Evolutionary conservation across 176 grass and related monocot genomes (phyloP).

Genomic region (Avena insularis): DNA sequence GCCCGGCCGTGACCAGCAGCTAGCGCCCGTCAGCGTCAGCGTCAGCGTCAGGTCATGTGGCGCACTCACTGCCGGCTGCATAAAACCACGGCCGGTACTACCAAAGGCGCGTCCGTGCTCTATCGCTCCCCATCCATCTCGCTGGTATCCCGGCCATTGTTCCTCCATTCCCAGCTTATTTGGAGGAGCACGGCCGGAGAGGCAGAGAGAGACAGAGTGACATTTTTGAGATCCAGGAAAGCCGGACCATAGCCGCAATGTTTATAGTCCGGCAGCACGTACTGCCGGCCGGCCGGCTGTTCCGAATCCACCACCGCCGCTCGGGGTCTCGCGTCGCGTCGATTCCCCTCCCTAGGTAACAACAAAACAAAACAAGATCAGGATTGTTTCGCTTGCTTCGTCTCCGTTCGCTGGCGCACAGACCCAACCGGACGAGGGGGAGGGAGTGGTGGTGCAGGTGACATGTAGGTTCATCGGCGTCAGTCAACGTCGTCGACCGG

Average conservation of each 20-base stretch:
- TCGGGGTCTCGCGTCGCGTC: background rate
- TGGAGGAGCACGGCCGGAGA: background rate
- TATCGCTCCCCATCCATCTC: background rate
- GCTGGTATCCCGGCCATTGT: background rate
- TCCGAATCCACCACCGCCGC: background rate
- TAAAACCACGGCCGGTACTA: too few species aligned
- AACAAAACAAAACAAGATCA: background rate
- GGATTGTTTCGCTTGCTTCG: too few species aligned
- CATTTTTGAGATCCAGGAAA: background rate
- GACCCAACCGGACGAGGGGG: too few species aligned
- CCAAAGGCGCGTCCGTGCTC: background rate
- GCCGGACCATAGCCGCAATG: background rate
- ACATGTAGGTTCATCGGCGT: background rate
- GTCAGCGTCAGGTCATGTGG: too few species aligned
- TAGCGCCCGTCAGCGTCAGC: too few species aligned
- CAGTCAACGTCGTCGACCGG: background rate
- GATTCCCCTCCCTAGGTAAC: constrained; percentile 1
- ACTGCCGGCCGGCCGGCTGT: background rate
- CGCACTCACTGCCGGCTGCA: background rate
- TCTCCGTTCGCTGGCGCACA: too few species aligned
- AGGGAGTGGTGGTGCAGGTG: too few species aligned
- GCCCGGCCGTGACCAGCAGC: background rate
- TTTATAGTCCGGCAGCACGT: background rate
- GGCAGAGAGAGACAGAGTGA: background rate
- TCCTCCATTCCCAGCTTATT: background rate